Base-by-base conservation (phyloP, 1,284 basidiomycete genomes). In the Leccinum fuscescens region DNA sequence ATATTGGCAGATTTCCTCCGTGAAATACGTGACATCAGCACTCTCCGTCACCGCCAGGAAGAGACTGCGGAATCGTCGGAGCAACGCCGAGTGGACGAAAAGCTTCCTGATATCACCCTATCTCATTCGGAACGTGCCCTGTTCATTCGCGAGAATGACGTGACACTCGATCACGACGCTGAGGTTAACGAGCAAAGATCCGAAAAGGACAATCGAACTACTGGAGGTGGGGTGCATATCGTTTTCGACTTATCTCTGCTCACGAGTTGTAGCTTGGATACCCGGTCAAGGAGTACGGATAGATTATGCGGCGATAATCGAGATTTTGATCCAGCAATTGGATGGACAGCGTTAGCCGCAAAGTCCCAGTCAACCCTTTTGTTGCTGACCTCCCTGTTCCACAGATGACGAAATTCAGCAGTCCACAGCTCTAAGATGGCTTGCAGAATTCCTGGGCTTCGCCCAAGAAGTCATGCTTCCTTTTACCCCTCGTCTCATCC, bases 261-360 rank as follows among this genome's bases (percentile, higher is more conserved):
- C 39, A 72, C 31, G 6, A 8, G 14, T 22, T 29, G 44, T 55
- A 83, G 91, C 86, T 51, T 98, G 94, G 93, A 79, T 93, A 42
- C 94, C 94, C 27, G 96, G 96, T 3, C 94, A 97, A 78, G 94
- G 92, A 2, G 94, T 99, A 6, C 84, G 84, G 62, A 90, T 99
- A 62, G 90, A 98, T 74, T 94, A 96, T 73, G 86, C 88, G 5
- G 89, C 94, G 8, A 94, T 99, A 60, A 87, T 98, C 59, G 94
- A 98, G 69, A 98, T 97, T 64, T 79, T 99, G 42, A 88, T 99
- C n/a, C 85, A 88, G 64, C 94, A 98, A 70, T 79, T 98, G 29
- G 87, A 92, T 55, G 86, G 84, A 64, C 89, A 93, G 68, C 93
- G 94, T 96, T 65, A 74, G 91, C 80, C 37, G 11, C 44, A 11